Evolutionary conservation across 1,284 basidiomycete genomes (phyloP).

Genomic region (Papiliotrema terrestris): DNA sequence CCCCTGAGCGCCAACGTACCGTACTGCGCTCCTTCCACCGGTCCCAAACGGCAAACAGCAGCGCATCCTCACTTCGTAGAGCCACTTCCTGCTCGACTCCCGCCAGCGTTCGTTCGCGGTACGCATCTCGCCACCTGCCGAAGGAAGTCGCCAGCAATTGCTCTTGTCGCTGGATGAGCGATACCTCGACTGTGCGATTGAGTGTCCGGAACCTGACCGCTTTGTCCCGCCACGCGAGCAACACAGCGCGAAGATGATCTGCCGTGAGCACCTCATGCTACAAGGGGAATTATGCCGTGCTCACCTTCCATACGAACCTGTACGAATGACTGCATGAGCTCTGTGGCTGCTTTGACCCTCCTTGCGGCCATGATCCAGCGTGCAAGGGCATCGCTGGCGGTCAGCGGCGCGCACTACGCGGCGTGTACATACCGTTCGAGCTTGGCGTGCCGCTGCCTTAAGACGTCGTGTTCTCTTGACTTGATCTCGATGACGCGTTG

Average conservation of each 20-base stretch:
- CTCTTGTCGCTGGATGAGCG: constrained; percentile 17
- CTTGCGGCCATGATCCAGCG: constrained; percentile 14
- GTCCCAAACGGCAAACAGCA: constrained; percentile 42
- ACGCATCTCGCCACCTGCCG: constrained; percentile 27
- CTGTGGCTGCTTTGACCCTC: constrained; percentile 12
- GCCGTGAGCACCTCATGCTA: not conserved
- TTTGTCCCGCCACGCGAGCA: constrained; percentile 22
- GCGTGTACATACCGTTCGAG: constrained; percentile 11
- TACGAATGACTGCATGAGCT: constrained; percentile 22
- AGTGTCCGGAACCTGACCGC: constrained; percentile 8
- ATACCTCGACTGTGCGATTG: constrained; percentile 13
- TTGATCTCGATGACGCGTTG: constrained; percentile 38
- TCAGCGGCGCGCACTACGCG: not conserved
- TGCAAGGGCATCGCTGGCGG: constrained; percentile 15
- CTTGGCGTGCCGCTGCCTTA: constrained; percentile 19
- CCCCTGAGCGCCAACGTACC: constrained; percentile 11
- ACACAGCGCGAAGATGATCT: constrained; percentile 25
- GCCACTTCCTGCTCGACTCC: constrained; percentile 27
- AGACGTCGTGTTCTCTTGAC: constrained; percentile 33
- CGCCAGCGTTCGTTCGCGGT: constrained; percentile 26
- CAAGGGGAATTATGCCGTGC: not conserved
- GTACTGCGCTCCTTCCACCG: constrained; percentile 32
- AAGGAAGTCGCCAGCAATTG: constrained; percentile 20
- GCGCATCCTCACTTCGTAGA: constrained; percentile 36
- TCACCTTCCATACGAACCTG: constrained; percentile 28